Evolutionary conservation across 2,329 filamentous ascomycete species (phyloP).

Genomic region (Aspergillus puulaauensis): DNA sequence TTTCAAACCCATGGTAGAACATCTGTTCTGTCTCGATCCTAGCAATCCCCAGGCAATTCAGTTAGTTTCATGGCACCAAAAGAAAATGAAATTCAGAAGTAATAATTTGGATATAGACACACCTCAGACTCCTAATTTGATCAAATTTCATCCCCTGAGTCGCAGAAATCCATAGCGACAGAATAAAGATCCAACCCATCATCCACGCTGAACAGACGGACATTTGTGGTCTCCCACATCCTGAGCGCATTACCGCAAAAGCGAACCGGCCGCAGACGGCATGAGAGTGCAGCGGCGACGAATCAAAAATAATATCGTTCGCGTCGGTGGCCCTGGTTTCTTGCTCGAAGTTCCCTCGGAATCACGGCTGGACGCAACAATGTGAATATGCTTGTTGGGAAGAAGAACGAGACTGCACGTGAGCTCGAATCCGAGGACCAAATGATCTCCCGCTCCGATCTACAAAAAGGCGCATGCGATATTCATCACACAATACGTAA

Average conservation of each 20-base stretch:
- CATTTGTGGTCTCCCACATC: conserved; percentile 40
- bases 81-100: not conserved
- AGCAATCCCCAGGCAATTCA: not conserved
- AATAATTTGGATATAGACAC: conserved; percentile 2
- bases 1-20: conserved; percentile 96
- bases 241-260: conserved; percentile 41
- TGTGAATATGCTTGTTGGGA: conserved; percentile 1
- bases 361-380: conserved; percentile 5
- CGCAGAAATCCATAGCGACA: conserved; percentile 36
- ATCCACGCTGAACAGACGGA: conserved; percentile 33
- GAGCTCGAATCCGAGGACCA: conserved; percentile 22
- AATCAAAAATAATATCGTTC: conserved; percentile 22
- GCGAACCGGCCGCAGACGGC: conserved; percentile 22
- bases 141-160: conserved; percentile 36
- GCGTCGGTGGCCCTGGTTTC: conserved; percentile 27
- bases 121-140: conserved; percentile 39
- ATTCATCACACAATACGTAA: not conserved
- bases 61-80: not conserved
- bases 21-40: conserved; percentile 61
- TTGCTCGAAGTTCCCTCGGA: conserved; percentile 5
- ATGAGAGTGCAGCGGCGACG: conserved; percentile 22
- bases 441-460: conserved; percentile 31
- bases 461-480: not conserved
- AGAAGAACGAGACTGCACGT: conserved; percentile 14
- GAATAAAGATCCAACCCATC: conserved; percentile 33